phyloP scores from a whole-genome alignment of 495 filamentous ascomycete species.

The Xylaria intraflava region DNA sequence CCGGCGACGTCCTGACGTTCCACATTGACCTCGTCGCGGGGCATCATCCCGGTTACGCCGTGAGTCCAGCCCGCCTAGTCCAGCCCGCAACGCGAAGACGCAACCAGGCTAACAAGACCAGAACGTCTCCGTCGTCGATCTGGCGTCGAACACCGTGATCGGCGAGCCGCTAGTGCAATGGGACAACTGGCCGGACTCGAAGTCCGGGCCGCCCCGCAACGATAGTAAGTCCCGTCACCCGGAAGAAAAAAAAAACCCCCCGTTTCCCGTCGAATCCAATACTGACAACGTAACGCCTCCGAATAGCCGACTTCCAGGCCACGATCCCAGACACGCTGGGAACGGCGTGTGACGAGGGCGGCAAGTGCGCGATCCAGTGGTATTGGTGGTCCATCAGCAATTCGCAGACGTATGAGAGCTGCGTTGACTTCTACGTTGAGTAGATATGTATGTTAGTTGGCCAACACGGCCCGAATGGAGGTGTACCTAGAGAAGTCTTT shows the following conservation, averaged over 20 bases:
- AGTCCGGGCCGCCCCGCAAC: constrained; percentile 8
- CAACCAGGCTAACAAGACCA: not conserved
- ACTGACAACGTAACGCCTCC: not conserved
- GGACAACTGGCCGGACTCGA: constrained; percentile 7
- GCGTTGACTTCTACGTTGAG: constrained; percentile 7
- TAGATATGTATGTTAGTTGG: not conserved
- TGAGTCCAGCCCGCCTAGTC: not conserved
- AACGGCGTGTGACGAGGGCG: constrained; percentile 3
- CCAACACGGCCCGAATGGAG: too few species aligned
- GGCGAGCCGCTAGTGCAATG: constrained; percentile 5
- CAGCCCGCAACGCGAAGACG: not conserved
- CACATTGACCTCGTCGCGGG: constrained; percentile 7
- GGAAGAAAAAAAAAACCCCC: too few species aligned
- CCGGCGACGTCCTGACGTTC: constrained; percentile 4
- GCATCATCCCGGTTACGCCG: constrained; percentile 8
- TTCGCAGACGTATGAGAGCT: constrained; percentile 10
- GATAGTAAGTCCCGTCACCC: not conserved
- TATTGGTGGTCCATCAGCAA: constrained; percentile 12
- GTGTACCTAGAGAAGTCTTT: too few species aligned
- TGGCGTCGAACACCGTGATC: constrained; percentile 6
- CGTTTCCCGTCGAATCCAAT: not conserved
- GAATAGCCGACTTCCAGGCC: constrained; percentile 3
- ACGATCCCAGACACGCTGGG: constrained; percentile 5
- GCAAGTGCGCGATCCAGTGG: constrained; percentile 13
- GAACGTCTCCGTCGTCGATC: constrained; percentile 10